Conservation (phyloP, 345 rosid genomes). For the Theobroma cacao region DNA sequence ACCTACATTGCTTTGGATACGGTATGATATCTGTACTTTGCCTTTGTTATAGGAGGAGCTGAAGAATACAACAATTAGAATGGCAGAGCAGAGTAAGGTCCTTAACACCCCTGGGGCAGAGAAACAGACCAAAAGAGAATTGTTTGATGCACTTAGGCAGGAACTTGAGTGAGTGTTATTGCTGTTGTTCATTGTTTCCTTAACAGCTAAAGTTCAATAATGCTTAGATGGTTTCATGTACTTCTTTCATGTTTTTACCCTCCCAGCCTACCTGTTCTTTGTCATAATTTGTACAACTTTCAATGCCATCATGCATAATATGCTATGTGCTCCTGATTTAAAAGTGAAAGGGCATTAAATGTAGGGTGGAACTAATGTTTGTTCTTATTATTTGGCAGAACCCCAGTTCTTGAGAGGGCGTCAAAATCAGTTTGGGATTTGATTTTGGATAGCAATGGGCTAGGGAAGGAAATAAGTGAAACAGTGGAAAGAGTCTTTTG, state of each 20-base stretch:
- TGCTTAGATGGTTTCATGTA: not conserved
- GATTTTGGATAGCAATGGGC: constrained; percentile 72
- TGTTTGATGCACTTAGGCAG: constrained; percentile 65
- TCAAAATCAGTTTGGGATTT: constrained; percentile 98
- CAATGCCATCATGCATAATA: not conserved
- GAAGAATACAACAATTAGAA: constrained; percentile 61
- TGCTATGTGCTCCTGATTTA: not conserved
- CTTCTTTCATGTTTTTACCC: not conserved
- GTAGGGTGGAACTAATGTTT: not conserved
- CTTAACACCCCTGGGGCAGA: constrained; percentile 70
- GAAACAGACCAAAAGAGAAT: constrained; percentile 74
- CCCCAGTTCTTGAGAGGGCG: constrained; percentile 91
- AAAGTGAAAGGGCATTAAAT: not conserved
- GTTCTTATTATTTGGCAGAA: constrained; percentile 35
- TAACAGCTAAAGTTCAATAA: not conserved
- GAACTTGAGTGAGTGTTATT: constrained; percentile 60
- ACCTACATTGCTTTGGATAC: constrained; percentile 4
- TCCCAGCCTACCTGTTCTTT: not conserved
- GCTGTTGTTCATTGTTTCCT: not conserved
- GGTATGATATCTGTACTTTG: not conserved
- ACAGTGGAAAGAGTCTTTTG: constrained; percentile 72
- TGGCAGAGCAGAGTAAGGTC: constrained; percentile 81
- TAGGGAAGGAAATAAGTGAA: constrained; percentile 65
- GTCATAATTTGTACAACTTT: not conserved
- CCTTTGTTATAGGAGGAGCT: constrained; percentile 51